Conservation (phyloP, 139 green algal species). For the Chlamydomonas sp. region DNA sequence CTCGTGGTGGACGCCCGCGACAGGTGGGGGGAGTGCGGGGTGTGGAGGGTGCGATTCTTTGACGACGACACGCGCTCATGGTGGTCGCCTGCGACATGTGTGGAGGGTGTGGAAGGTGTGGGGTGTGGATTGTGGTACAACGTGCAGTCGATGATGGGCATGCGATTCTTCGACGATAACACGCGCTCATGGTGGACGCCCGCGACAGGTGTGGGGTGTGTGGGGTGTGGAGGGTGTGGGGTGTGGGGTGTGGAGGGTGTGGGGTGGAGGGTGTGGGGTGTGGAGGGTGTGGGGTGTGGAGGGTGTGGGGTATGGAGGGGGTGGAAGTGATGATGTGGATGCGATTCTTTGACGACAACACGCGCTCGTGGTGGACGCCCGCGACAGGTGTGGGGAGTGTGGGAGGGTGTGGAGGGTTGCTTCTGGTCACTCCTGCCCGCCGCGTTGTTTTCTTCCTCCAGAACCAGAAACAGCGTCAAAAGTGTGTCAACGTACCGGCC, state of each 20-base stretch:
- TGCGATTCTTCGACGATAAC: no score
- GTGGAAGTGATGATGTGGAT: constrained; percentile 67
- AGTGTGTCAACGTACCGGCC: no score
- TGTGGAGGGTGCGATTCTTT: constrained; percentile 93
- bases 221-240: no score
- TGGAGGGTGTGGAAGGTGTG: neutral
- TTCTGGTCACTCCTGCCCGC: no score
- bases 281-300: no score
- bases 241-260: no score
- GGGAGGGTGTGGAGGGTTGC: no score
- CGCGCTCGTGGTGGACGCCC: constrained; percentile 79
- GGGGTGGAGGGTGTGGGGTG: no score
- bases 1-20: constrained; percentile 74
- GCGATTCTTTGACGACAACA: constrained; percentile 99
- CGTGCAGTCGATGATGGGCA: no score
- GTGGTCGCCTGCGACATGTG: constrained; percentile 66
- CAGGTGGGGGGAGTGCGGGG: no score
- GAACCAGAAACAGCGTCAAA: no score
- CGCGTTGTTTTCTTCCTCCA: no score
- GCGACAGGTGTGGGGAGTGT: constrained; percentile 30
- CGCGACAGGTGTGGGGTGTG: neutral
- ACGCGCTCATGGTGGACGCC: neutral
- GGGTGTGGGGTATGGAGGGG: constrained; percentile 95
- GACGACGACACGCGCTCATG: constrained; percentile 96
- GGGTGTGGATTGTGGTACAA: neutral